phyloP scores from a whole-genome alignment of 2,329 filamentous ascomycete genomes.

The Fusarium clavum region DNA sequence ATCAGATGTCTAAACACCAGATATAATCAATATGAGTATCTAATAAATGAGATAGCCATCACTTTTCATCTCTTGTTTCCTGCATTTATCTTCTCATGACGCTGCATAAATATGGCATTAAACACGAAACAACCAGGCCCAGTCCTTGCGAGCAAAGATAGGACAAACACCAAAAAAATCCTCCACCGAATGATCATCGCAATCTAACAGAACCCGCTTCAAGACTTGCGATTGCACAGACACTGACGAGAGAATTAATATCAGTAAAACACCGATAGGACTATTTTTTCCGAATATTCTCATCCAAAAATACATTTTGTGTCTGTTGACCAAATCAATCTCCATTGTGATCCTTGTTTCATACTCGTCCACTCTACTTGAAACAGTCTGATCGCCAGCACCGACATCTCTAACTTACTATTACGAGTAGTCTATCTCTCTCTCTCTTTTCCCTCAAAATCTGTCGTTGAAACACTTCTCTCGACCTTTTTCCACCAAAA shows the following conservation, averaged over 20 bases:
- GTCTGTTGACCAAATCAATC: neutral
- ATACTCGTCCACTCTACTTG: constrained; percentile 38
- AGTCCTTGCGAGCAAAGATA: constrained; percentile 16
- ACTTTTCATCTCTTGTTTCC: neutral
- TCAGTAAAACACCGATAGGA: neutral
- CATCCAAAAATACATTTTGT: neutral
- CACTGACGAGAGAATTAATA: neutral
- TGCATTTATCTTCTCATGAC: neutral
- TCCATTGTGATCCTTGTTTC: constrained; percentile 23
- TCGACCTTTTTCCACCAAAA: neutral
- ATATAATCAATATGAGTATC: too few relatives aligned
- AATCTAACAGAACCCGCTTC: constrained; percentile 19
- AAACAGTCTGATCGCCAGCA: constrained; percentile 37
- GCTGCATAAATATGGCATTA: constrained; percentile 27
- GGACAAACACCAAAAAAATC: constrained; percentile 32
- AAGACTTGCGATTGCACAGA: neutral
- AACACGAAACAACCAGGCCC: constrained; percentile 17
- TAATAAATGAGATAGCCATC: neutral
- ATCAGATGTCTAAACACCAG: too few relatives aligned
- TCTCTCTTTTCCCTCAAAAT: neutral
- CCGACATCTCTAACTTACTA: neutral
- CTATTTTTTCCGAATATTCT: neutral
- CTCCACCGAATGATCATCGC: constrained; percentile 14
- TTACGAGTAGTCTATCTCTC: neutral
- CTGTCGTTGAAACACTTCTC: neutral